Conservation (phyloP, 2,329 filamentous ascomycete genomes). For the Trichoderma simmonsii region DNA sequence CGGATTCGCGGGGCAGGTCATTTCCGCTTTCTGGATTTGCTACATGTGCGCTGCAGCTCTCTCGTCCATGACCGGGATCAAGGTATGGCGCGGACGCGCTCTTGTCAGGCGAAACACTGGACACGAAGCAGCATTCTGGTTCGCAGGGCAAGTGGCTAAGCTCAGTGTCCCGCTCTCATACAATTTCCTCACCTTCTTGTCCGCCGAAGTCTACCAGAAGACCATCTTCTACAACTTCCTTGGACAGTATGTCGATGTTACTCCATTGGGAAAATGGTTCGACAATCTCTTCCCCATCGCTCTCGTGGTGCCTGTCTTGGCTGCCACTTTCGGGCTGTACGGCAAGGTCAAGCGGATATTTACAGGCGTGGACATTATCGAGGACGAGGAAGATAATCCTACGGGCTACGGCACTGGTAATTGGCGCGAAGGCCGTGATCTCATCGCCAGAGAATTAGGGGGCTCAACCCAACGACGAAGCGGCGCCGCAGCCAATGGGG, state of each 20-base stretch:
- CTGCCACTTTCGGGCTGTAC: conserved; percentile 87
- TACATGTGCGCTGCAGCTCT: conserved; percentile 95
- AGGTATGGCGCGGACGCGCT: conserved; percentile 95
- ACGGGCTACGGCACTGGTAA: conserved; percentile 71
- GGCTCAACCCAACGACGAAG: conserved; percentile 55
- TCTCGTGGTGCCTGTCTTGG: conserved; percentile 78
- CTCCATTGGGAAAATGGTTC: conserved; percentile 77
- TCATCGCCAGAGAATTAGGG: conserved; percentile 83
- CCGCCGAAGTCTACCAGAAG: conserved; percentile 64
- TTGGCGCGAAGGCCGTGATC: conserved; percentile 86
- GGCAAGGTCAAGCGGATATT: conserved; percentile 76
- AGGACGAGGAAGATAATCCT: conserved; percentile 66
- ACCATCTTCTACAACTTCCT: conserved; percentile 89
- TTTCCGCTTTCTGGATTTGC: conserved; percentile 82
- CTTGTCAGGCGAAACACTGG: conserved; percentile 89
- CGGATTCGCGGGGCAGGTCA: conserved; percentile 80
- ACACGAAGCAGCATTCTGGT: conserved; percentile 93
- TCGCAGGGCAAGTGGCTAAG: conserved; percentile 86
- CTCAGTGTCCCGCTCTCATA: conserved; percentile 90
- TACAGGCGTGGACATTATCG: conserved; percentile 70
- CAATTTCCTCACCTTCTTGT: conserved; percentile 93
- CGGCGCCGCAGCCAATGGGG: conserved; percentile 40
- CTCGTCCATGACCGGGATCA: conserved; percentile 83
- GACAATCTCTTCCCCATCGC: conserved; percentile 86
- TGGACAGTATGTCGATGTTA: conserved; percentile 78